phyloP scores from a whole-genome alignment of 1,139 yeast genomes.

The Meyerozyma guilliermondii region DNA sequence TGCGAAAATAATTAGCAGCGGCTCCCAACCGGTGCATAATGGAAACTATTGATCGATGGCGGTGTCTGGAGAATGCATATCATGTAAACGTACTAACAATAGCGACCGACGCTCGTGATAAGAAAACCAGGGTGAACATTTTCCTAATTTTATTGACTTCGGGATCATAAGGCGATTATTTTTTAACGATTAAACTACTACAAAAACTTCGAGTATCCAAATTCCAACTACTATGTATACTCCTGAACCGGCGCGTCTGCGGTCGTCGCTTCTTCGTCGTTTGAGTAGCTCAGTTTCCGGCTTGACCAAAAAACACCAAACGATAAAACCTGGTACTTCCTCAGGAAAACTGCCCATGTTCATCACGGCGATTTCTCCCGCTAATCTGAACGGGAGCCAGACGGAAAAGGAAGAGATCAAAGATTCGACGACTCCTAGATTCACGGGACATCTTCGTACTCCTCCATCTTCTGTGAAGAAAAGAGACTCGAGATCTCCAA shows the following conservation, averaged over 20 bases:
- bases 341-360: neutral
- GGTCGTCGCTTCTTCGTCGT: neutral
- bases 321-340: neutral
- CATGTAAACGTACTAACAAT: neutral
- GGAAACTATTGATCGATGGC: neutral
- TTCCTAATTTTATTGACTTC: neutral
- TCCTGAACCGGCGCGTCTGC: neutral
- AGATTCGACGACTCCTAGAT: neutral
- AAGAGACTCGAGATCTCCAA: constrained; percentile 2
- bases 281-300: constrained; percentile 1
- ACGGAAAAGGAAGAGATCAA: constrained; percentile 2
- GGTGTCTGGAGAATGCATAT: neutral
- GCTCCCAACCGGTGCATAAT: constrained; percentile 1
- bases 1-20: neutral
- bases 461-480: constrained; percentile 2
- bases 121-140: neutral
- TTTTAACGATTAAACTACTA: neutral
- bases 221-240: neutral
- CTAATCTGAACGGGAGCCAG: neutral
- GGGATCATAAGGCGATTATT: neutral
- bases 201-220: neutral
- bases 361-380: neutral
- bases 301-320: neutral
- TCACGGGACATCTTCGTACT: neutral
- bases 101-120: neutral